Evolutionary conservation across 1,284 basidiomycete genomes (phyloP), one percentile per base, ranked within the genome.

Genomic region (Golubevia sp.): DNA sequence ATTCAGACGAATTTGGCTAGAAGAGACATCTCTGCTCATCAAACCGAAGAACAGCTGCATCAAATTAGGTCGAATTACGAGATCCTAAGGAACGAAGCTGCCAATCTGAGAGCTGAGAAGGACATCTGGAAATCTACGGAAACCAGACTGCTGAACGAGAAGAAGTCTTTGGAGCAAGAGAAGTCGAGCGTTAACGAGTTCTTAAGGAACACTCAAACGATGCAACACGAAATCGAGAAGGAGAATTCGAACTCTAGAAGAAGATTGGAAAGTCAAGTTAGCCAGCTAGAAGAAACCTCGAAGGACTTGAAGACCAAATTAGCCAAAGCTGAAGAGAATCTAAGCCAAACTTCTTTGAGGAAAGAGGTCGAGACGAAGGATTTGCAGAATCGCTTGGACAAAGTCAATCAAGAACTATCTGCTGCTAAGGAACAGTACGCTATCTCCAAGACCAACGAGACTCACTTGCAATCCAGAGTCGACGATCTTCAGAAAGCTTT

Each of bases 71-170:
- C 70, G 3, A 63, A 55, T 21, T 44, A 68, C n/a, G 75, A 79
- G 62, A 70, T 67, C 24, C 61, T 77, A 20, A 89, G 92, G 4
- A 93, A 91, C 70, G 94, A 97, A 76, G 88, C 87, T 64, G 91
- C 92, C 0, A 93, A 91, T 74, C 87, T 96, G 30, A 89, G 91
- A 27, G 93, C 93, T 0, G 95, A 97, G 87, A 94, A 93, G 86
- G 91, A 90, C 74, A 58, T 77, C 30, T 66, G 65, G 61, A 70
- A 73, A 59, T 63, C 64, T 1, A 57, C 71, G 21, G 71, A 75
- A 49, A 38, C 56, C 25, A 66, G 74, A 53, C 86, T 97, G 20
- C 87, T 91, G 5, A 90, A 93, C 56, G 94, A 97, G 84, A 94
- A 96, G 84, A 89, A 89, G 74, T 87, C 86, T 1, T 86, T 97